Percentiles rank a stretch among this genome's conserved stretches.
phyloP scores from a whole-genome alignment of 139 green algal genomes.

The Parachlorella kessleri region DNA sequence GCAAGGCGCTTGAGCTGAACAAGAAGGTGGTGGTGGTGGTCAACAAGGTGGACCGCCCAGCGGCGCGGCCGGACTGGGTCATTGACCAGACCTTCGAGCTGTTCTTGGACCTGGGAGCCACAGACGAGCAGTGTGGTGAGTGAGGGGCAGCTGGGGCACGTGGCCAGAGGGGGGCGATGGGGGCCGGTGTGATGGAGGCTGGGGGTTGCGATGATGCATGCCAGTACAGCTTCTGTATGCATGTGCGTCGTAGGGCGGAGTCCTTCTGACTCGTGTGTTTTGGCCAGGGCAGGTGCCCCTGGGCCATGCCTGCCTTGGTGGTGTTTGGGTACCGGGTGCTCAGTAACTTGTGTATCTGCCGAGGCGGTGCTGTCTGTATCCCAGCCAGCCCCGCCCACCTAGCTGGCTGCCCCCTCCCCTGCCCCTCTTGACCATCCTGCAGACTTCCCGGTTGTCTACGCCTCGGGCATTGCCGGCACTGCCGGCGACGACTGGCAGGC shows the following conservation, averaged over 20 bases:
- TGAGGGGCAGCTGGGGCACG: too few species aligned
- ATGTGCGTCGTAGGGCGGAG: too few species aligned
- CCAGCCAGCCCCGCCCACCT: too few species aligned
- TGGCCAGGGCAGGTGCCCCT: too few species aligned
- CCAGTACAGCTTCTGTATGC: too few species aligned
- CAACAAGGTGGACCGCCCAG: conserved; percentile 97
- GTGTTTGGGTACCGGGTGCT: too few species aligned
- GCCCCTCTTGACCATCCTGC: background rate
- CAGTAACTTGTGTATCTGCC: too few species aligned
- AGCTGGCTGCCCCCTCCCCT: background rate
- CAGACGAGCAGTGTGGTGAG: conserved; percentile 91
- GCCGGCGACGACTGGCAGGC: conserved; percentile 72
- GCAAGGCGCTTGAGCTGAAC: conserved; percentile 93
- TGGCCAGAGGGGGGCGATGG: background rate
- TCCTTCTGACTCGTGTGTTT: too few species aligned
- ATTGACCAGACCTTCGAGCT: conserved; percentile 95
- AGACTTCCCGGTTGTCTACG: conserved; percentile 87
- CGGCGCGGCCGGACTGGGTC: conserved; percentile 82
- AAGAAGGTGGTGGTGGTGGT: conserved; percentile 98
- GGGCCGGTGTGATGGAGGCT: too few species aligned
- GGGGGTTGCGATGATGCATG: too few species aligned
- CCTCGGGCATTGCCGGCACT: conserved; percentile 89
- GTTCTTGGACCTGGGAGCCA: conserved; percentile 94
- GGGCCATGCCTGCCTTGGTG: too few species aligned
- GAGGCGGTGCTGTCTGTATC: too few species aligned